Evolutionary conservation across 345 rosid species (phyloP), one percentile per base, ranked within the genome.

Genomic region (Viola odorata): DNA sequence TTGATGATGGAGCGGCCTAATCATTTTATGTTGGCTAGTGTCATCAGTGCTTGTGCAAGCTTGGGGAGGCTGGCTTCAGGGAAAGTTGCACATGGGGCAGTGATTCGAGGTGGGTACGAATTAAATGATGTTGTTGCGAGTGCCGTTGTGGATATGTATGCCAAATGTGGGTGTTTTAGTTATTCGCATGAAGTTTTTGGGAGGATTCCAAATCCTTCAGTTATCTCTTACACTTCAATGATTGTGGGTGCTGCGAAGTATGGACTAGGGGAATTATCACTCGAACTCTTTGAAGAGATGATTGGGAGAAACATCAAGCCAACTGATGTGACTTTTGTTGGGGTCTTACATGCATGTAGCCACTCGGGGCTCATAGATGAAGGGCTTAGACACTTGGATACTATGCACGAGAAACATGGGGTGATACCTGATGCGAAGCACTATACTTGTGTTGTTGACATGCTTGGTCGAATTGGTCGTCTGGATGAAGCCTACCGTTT

Each of bases 91-190:
- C 97, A 91, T 56, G 84, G 94, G 12, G 80, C 84, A 4, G 89
- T 73, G 51, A 77, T 82, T 58, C 82, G 80, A 0, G 12, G 50
- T 45, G 82, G 82, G 6, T 69, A 75, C 42, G 84, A 78, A 50
- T 32, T 68, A 0, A 84, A 83, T 60, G 78, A 63, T 16, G 89
- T 91, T 15, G 81, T 91, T 63, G 82, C 85, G 5, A 75, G 77
- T 12, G 76, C 96, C 15, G 79, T 91, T 58, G 78, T 91, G 5
- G 97, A 91, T 75, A 88, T 88, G 97, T 91, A 91, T 58, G 78
- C 86, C 4, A 91, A 91, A 67, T 82, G 96, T 13, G 96, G 96
- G 14, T 65, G 75, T 45, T 65, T 88, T 53, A 45, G 54, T 63
- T 85, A 85, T 65, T 85, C 89, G 0, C 76, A 77, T 32, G 80